Evolutionary conservation across 257 asterid genomes (phyloP).

Genomic region (Asclepias syriaca): DNA sequence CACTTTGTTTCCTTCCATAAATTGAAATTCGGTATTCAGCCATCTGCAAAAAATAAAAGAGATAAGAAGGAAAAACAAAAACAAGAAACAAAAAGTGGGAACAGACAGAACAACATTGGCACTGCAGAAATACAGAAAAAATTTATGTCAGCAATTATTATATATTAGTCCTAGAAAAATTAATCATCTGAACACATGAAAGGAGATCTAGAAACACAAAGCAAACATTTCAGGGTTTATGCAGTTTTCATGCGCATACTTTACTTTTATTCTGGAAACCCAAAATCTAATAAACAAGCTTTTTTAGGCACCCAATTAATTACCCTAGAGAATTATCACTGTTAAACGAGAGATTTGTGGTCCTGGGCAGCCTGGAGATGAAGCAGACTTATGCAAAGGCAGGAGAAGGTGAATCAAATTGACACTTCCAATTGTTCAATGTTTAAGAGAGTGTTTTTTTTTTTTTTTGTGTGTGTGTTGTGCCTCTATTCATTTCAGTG

Average conservation of each 20-base stretch:
- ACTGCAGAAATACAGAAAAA: neutral
- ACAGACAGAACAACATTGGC: neutral
- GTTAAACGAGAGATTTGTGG: neutral
- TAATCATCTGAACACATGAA: neutral
- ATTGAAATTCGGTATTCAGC: constrained; percentile 87
- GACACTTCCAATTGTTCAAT: neutral
- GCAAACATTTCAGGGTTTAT: neutral
- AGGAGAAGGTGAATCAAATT: neutral
- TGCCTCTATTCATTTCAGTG: neutral
- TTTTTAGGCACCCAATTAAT: neutral
- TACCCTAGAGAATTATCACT: neutral
- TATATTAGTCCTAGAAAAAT: neutral
- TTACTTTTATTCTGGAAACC: neutral
- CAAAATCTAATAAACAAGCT: neutral
- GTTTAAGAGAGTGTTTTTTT: neutral
- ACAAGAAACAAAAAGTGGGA: neutral
- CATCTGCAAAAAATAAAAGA: constrained; percentile 40
- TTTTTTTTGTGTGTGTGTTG: neutral
- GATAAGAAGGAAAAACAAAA: neutral
- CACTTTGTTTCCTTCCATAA: constrained; percentile 91
- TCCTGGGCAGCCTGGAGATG: neutral
- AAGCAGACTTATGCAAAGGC: neutral
- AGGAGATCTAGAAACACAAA: neutral
- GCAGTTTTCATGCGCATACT: neutral
- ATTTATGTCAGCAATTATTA: neutral